phyloP scores from a whole-genome alignment of 1,284 basidiomycete genomes.

The Phellinidium pouzarii region DNA sequence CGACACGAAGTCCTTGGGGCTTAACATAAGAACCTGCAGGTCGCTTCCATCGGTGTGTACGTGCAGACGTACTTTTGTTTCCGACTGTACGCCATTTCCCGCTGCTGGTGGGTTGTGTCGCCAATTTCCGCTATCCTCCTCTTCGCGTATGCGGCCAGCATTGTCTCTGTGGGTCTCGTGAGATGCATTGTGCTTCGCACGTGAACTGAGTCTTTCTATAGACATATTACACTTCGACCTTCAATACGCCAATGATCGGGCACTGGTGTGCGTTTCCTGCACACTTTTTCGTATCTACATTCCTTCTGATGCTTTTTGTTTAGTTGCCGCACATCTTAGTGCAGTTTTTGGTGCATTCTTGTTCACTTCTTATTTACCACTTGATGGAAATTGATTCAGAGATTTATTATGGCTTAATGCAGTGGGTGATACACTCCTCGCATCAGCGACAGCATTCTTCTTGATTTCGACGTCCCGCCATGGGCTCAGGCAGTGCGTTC shows the following conservation, averaged over 20 bases:
- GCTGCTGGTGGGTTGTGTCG: constrained; percentile 21
- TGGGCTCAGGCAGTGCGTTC: constrained; percentile 27
- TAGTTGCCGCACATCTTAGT: constrained; percentile 30
- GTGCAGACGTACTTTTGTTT: constrained; percentile 29
- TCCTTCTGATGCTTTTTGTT: background rate
- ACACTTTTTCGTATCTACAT: background rate
- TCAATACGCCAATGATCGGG: constrained; percentile 1
- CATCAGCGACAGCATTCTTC: constrained; percentile 27
- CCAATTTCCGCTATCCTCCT: constrained; percentile 23
- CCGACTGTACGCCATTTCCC: constrained; percentile 27
- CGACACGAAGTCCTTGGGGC: background rate
- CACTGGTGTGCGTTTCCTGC: constrained; percentile 1
- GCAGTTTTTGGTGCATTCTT: constrained; percentile 27
- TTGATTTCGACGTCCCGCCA: constrained; percentile 27
- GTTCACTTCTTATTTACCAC: background rate
- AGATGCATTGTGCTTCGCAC: constrained; percentile 8
- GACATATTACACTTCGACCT: background rate
- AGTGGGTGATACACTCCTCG: constrained; percentile 30
- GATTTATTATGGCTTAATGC: background rate
- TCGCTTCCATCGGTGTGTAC: constrained; percentile 29
- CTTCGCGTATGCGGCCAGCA: constrained; percentile 26
- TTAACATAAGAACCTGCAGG: constrained; percentile 19
- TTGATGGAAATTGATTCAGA: background rate
- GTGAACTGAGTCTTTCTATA: background rate
- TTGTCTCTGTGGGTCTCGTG: constrained; percentile 27